Conservation (phyloP, 2,329 filamentous ascomycete species). For the Tolypocladium tundrense region DNA sequence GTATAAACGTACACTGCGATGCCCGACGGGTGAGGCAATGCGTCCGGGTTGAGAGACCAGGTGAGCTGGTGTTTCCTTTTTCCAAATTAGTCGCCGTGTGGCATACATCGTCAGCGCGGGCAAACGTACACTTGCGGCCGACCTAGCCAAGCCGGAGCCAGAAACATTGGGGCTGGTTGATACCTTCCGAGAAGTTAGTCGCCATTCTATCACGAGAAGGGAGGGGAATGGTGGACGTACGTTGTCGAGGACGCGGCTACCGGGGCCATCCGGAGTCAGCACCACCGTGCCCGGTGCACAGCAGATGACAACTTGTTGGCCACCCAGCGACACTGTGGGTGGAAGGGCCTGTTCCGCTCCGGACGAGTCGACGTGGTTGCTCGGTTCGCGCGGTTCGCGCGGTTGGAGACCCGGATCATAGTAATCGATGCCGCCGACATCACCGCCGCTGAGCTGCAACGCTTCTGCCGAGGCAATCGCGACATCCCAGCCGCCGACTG, state of each 20-base stretch:
- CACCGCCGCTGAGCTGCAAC: background rate
- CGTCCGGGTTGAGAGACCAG: background rate
- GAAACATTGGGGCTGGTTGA: constrained; percentile 4
- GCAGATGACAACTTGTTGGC: background rate
- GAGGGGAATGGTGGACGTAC: constrained; percentile 5
- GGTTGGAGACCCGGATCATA: background rate
- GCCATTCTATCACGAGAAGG: background rate
- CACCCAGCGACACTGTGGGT: background rate
- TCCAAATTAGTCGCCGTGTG: constrained; percentile 3
- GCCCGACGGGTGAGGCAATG: background rate
- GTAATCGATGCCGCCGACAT: background rate
- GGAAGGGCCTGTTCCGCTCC: no score
- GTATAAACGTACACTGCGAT: background rate
- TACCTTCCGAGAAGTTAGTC: constrained; percentile 12
- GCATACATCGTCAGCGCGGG: background rate
- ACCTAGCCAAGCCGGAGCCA: background rate
- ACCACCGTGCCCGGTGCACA: background rate
- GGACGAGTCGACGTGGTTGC: background rate
- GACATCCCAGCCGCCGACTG: background rate
- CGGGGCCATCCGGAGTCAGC: background rate
- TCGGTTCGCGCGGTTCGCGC: background rate
- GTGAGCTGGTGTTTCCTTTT: constrained; percentile 6
- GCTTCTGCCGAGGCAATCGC: background rate
- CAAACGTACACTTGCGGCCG: constrained; percentile 7
- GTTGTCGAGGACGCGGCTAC: constrained; percentile 3